Conservation (phyloP, 2,329 filamentous ascomycete species). For the Xylariaceae sp. region DNA sequence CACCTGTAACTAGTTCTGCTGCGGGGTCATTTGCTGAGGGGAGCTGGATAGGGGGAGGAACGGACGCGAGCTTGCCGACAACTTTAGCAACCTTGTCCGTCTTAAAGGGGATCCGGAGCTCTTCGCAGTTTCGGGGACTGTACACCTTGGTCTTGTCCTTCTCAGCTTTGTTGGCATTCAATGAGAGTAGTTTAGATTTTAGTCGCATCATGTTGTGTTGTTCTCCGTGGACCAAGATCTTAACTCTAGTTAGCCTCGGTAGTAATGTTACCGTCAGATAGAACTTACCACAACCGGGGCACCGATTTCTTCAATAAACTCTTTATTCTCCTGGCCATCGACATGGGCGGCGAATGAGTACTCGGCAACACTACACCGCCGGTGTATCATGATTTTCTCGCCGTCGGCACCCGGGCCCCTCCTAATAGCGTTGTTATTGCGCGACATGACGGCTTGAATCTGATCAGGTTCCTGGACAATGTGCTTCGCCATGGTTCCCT, state of each 20-base stretch:
- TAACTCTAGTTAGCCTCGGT: slow-evolving; percentile 16
- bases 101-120: slow-evolving; percentile 90
- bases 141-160: slow-evolving; percentile 88
- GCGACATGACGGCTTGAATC: slow-evolving; percentile 89
- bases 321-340: slow-evolving; percentile 89
- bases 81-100: slow-evolving; percentile 95
- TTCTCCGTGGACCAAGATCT: slow-evolving; percentile 96
- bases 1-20: slow-evolving; percentile 69
- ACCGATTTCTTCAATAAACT: slow-evolving; percentile 91
- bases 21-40: slow-evolving; percentile 31
- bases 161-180: slow-evolving; percentile 74
- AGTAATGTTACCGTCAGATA: neutral
- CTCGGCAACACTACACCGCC: slow-evolving; percentile 89
- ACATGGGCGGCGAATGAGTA: slow-evolving; percentile 96
- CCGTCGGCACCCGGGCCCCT: slow-evolving; percentile 62
- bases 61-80: slow-evolving; percentile 84
- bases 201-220: slow-evolving; percentile 97
- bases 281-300: slow-evolving; percentile 84
- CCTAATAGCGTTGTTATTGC: slow-evolving; percentile 60
- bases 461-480: slow-evolving; percentile 93
- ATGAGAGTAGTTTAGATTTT: slow-evolving; percentile 89
- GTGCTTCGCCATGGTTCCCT: slow-evolving; percentile 96
- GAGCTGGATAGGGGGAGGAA: slow-evolving; percentile 59
- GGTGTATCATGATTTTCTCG: slow-evolving; percentile 88
- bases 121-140: slow-evolving; percentile 91